Conservation (phyloP, 2,329 filamentous ascomycete genomes). For the Aspergillus oerlinghausenensis region DNA sequence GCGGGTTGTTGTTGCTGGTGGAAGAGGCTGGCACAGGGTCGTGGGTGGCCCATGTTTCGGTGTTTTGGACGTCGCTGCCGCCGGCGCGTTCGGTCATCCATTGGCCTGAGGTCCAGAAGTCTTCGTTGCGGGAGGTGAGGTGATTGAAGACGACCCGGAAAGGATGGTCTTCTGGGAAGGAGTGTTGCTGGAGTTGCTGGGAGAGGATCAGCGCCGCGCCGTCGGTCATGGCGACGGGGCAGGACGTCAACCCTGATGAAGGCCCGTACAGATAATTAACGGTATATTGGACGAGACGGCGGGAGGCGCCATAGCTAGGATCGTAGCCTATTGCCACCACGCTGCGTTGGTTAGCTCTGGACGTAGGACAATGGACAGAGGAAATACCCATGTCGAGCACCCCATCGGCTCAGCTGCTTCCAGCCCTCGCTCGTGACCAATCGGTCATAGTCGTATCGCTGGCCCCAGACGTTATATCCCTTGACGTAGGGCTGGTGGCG, state of each 20-base stretch:
- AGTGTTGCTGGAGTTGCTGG: constrained; percentile 9
- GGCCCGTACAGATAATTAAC: constrained; percentile 54
- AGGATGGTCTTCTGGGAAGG: constrained; percentile 3
- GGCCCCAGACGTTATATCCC: constrained; percentile 59
- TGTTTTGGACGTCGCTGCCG: constrained; percentile 32
- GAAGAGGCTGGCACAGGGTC: constrained; percentile 12
- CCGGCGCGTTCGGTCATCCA: constrained; percentile 38
- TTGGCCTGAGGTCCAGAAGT: constrained; percentile 34
- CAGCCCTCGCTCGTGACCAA: constrained; percentile 65
- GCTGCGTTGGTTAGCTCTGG: constrained; percentile 5
- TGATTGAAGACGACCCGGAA: constrained; percentile 8
- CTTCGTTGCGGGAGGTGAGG: constrained; percentile 20
- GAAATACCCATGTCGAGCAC: constrained; percentile 25
- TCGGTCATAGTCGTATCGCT: constrained; percentile 48
- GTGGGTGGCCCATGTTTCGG: constrained; percentile 31
- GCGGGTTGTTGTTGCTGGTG: neutral
- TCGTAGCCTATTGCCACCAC: constrained; percentile 25
- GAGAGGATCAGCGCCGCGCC: constrained; percentile 34
- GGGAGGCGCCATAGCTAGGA: constrained; percentile 14
- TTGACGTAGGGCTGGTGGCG: constrained; percentile 59
- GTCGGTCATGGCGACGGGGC: constrained; percentile 59
- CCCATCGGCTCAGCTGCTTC: constrained; percentile 40
- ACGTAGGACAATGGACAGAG: neutral
- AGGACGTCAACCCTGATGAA: constrained; percentile 58
- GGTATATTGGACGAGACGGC: constrained; percentile 23